Conservation (phyloP, 768 basidiomycete species). For the Cytidiella melzeri region DNA sequence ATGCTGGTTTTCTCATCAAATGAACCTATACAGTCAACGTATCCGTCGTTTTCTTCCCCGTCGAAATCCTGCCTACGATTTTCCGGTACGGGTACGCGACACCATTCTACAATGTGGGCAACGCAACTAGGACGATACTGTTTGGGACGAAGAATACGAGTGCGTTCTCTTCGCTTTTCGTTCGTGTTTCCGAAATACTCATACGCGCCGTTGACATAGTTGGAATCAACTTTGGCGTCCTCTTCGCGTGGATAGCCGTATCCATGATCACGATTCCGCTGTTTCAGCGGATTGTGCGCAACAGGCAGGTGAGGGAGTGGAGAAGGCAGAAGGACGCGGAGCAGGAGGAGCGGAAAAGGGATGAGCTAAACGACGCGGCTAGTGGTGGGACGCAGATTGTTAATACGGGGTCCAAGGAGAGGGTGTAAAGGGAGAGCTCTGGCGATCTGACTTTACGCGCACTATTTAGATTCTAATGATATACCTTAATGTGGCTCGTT, state of each 20-base stretch:
- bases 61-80: slow-evolving; percentile 49
- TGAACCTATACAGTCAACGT: slow-evolving; percentile 40
- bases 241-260: slow-evolving; percentile 48
- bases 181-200: background rate
- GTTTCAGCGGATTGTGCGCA: slow-evolving; percentile 39
- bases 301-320: slow-evolving; percentile 21
- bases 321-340: background rate
- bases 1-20: background rate
- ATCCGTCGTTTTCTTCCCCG: slow-evolving; percentile 50
- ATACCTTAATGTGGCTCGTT: too few relatives aligned
- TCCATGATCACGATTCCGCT: slow-evolving; percentile 49
- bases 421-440: too few relatives aligned
- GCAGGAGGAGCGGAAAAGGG: slow-evolving; percentile 2
- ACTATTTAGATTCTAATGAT: too few relatives aligned
- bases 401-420: too few relatives aligned
- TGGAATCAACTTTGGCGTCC: slow-evolving; percentile 55
- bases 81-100: slow-evolving; percentile 64
- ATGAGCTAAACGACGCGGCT: too few relatives aligned
- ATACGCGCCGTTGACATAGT: slow-evolving; percentile 33
- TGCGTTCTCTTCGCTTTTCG: slow-evolving; percentile 24
- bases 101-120: slow-evolving; percentile 69
- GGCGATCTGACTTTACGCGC: too few relatives aligned
- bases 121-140: slow-evolving; percentile 53
- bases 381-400: too few relatives aligned
- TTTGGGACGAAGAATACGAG: slow-evolving; percentile 59